Percentiles rank a stretch among this genome's conserved stretches.
Conservation (phyloP, 148 eudicot species). For the Selenicereus undatus region DNA sequence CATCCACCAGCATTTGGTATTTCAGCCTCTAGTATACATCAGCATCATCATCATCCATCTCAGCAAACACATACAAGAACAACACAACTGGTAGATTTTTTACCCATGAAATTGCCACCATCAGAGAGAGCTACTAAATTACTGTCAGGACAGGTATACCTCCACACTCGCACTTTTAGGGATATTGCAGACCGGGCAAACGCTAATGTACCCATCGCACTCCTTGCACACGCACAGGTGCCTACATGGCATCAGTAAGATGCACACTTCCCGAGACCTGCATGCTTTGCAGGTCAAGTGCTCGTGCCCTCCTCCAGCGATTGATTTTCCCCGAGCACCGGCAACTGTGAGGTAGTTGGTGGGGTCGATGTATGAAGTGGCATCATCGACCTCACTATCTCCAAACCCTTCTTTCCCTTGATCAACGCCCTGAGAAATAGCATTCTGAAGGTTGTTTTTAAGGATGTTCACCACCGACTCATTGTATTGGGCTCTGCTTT, state of each 20-base stretch:
- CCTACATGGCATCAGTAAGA: slow-evolving; percentile 77
- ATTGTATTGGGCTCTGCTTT: slow-evolving; percentile 75
- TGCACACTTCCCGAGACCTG: slow-evolving; percentile 44
- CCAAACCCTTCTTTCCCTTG: slow-evolving; percentile 80
- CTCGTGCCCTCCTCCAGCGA: slow-evolving; percentile 20
- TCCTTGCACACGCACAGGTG: slow-evolving; percentile 70
- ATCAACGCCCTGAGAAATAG: slow-evolving; percentile 54
- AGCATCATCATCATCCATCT: slow-evolving; percentile 17
- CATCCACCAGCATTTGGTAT: slow-evolving; percentile 31
- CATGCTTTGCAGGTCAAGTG: slow-evolving; percentile 62
- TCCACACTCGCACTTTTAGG: slow-evolving; percentile 59
- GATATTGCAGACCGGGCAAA: slow-evolving; percentile 66
- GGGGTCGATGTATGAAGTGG: slow-evolving; percentile 64
- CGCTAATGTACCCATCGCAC: slow-evolving; percentile 47
- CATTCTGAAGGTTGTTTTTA: slow-evolving; percentile 71
- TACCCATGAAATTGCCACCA: not conserved
- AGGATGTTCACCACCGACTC: slow-evolving; percentile 68
- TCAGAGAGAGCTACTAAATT: not conserved
- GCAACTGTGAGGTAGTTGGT: slow-evolving; percentile 36
- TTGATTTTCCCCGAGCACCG: slow-evolving; percentile 34
- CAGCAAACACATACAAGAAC: slow-evolving; percentile 23
- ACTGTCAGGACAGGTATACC: slow-evolving; percentile 60
- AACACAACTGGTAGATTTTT: not conserved
- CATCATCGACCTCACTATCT: slow-evolving; percentile 73
- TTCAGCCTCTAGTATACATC: slow-evolving; percentile 26